Evolutionary conservation across 352 stramenopile genomes (phyloP), one percentile per base, ranked within the genome.

Genomic region (Phytophthora syringae): DNA sequence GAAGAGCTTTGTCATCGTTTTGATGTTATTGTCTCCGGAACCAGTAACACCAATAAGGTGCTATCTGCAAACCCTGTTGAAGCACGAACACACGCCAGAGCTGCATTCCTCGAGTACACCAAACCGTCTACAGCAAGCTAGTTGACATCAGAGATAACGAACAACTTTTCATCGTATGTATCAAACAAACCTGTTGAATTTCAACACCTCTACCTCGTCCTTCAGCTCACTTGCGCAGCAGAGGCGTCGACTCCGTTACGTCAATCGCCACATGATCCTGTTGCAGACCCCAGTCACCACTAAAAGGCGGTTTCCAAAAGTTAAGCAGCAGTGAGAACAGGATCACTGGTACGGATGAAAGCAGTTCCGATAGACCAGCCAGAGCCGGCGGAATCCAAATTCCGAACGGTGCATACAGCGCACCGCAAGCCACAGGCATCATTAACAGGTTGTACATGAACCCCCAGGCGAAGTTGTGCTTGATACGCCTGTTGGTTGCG

Each of bases 311-410:
- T 10, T 64, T 77, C 81, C 84, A 94, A 28, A 77, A 54, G 53
- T 87, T 88, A 45, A 94, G 80, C 45, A 92, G 55, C 25, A 92
- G 70, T 37, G 81, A 92, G 58, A 92, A 92, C 12, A 91, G 63
- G 18, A 94, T 86, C 52, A 94, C 85, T 1, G 85, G 84, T n/a
- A 94, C 84, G 5, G 84, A 90, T 39, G 80, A 90, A 7, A 92
- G 56, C 30, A 92, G 57, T 54, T 92, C 84, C 18, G 84, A 92
- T 21, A 94, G 71, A 11, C 85, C 85, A 25, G 85, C 85, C 3
- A 94, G 58, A 11, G 82, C 77, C 10, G 86, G 84, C 15, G 86
- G 82, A n/a, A 94, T 82, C 56, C 67, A 74, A 50, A 94, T 61
- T 1, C 80, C 79, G 5, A 85, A 57, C 36, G 82, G 70, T 49